Base-by-base conservation (phyloP, 2,329 filamentous ascomycete genomes). In the Lasiodiplodia gonubiensis region DNA sequence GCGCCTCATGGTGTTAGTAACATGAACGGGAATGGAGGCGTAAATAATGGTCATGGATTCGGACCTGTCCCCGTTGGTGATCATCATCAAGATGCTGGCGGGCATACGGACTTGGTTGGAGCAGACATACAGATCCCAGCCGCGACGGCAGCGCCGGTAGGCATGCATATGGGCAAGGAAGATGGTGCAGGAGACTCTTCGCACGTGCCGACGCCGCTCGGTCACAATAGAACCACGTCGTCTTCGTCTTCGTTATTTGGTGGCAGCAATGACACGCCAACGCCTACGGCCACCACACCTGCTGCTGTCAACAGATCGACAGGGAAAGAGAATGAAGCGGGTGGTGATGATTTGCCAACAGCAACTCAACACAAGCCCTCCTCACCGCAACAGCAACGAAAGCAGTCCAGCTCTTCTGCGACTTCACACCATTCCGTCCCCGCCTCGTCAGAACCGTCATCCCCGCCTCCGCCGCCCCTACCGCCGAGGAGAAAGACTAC, bases 381-480 rank as follows among this genome's bases (percentile, higher is more conserved):
- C 37, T 39, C 42, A 5, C 18, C 42, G 42, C 42, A 46, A 21
- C 42, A 46, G n/a, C 42, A 46, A 10, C 42, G 42, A 11, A 75
- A 79, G 30, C 77, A 72, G 6, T 68, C 70, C 55, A 70, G 55
- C 52, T 67, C 77, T 78, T 63, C 68, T 74, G n/a, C 70, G 69
- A 18, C 65, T 10, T 39, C 69, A 23, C 72, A 5, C 73, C 52
- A 77, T 78, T 53, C 71, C 78, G 3, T 35, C 30, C 23, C 35
- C 53, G 52, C 52, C 25, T 30, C 18, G 14, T 35, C 30, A 72
- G 79, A 1, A 16, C 18, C 65, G 23, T 14, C 21, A 30, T 39
- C 46, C 18, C 65, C 30, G 27, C 78, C 80, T 18, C 77, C 82
- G 59, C 84, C 86, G 3, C 80, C 83, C 3, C 74, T 88, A 23